These are phyloP conservation scores for Stagonosporopsis vannaccii DNA, from an alignment of 2,329 filamentous ascomycete species.

Conservation along the genomic window DNA sequence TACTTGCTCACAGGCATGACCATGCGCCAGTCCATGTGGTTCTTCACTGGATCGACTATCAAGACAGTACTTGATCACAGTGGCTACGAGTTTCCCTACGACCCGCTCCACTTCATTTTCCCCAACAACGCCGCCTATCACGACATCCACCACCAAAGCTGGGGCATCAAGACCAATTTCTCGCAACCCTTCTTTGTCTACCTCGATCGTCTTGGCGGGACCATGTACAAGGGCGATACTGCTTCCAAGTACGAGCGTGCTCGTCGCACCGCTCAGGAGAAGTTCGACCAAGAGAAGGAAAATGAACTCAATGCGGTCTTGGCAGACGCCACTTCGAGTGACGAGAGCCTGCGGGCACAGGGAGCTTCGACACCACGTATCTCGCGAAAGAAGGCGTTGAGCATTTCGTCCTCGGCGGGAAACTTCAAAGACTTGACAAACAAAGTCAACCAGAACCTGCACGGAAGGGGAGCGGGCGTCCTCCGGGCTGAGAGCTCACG, in stretches of 20 bases:
- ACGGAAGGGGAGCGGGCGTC: constrained; percentile 55
- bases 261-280: constrained; percentile 63
- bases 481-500: constrained; percentile 55
- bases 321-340: constrained; percentile 26
- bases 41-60: constrained; percentile 87
- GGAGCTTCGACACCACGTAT: constrained; percentile 48
- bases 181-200: constrained; percentile 93
- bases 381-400: constrained; percentile 52
- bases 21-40: constrained; percentile 84
- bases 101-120: constrained; percentile 89
- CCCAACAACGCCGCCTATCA: constrained; percentile 97
- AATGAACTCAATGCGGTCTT: constrained; percentile 27
- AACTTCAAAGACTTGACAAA: constrained; percentile 56
- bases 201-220: constrained; percentile 85
- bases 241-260: constrained; percentile 65
- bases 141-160: constrained; percentile 98
- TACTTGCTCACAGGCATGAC: constrained; percentile 85
- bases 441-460: constrained; percentile 55
- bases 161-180: constrained; percentile 97
- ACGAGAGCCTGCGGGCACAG: constrained; percentile 37
- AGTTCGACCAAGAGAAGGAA: constrained; percentile 59
- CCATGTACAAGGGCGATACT: constrained; percentile 76
- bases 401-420: constrained; percentile 47
- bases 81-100: constrained; percentile 94
- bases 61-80: constrained; percentile 99